phyloP scores from a whole-genome alignment of 2,329 filamentous ascomycete species.

The Bipolaris zeicola region DNA sequence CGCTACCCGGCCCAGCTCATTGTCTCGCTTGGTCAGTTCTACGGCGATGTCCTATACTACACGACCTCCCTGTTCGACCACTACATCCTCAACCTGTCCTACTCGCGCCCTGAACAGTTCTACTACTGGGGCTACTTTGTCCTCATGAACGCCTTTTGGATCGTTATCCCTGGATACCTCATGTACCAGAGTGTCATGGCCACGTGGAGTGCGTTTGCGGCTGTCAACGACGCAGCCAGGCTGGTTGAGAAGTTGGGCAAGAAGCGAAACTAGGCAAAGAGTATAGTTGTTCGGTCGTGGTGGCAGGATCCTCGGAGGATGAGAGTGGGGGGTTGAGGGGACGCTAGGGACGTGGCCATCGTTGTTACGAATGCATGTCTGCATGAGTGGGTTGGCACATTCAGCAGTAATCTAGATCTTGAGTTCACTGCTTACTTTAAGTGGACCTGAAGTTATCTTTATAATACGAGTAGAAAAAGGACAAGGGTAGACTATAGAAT shows the following conservation, averaged over 20 bases:
- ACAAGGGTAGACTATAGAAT: neutral
- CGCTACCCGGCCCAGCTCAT: conserved; percentile 65
- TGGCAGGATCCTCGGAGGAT: neutral
- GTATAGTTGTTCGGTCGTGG: neutral
- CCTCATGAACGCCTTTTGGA: conserved; percentile 70
- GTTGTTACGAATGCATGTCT: neutral
- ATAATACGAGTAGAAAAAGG: conserved; percentile 7
- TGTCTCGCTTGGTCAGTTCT: conserved; percentile 67
- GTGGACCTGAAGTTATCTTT: neutral
- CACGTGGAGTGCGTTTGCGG: conserved; percentile 42
- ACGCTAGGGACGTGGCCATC: neutral
- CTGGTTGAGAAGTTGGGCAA: conserved; percentile 34
- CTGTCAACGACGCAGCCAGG: conserved; percentile 44
- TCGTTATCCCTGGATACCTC: conserved; percentile 59
- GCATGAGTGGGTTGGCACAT: neutral
- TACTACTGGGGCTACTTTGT: conserved; percentile 72
- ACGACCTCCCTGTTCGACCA: conserved; percentile 67
- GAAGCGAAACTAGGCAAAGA: conserved; percentile 37
- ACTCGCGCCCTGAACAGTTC: conserved; percentile 65
- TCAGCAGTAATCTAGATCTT: conserved; percentile 5
- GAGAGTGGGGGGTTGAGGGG: neutral
- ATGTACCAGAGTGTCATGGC: conserved; percentile 44
- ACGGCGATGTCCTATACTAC: conserved; percentile 69
- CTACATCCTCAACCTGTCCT: conserved; percentile 58
- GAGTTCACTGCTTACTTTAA: neutral